Percentiles rank a stretch among this genome's conserved stretches.
Conservation (phyloP, 345 rosid species). For the Citrus unshiu region DNA sequence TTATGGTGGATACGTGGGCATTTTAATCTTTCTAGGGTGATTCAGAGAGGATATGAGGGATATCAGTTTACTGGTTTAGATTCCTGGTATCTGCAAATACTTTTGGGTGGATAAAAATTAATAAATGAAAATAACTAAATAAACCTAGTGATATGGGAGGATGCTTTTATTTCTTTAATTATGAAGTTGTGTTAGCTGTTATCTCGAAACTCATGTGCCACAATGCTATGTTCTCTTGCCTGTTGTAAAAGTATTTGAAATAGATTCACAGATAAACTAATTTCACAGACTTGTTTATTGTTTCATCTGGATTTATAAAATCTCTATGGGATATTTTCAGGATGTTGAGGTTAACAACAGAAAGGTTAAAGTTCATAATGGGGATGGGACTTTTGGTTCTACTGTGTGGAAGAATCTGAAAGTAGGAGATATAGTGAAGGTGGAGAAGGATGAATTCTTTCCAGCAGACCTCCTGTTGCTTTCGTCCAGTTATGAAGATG, state of each 20-base stretch:
- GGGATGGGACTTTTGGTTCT: slow-evolving; percentile 47
- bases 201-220: neutral
- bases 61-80: neutral
- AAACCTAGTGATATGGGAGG: neutral
- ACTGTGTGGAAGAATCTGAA: slow-evolving; percentile 69
- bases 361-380: slow-evolving; percentile 57
- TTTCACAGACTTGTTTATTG: neutral
- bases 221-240: neutral
- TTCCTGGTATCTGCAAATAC: neutral
- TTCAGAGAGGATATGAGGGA: neutral
- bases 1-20: neutral
- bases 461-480: slow-evolving; percentile 84
- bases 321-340: slow-evolving; percentile 25
- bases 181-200: neutral
- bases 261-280: neutral
- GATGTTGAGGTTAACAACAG: slow-evolving; percentile 81
- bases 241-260: neutral
- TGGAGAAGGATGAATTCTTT: slow-evolving; percentile 78
- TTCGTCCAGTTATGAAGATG: slow-evolving; percentile 79
- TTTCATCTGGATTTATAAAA: neutral
- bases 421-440: slow-evolving; percentile 84
- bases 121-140: neutral
- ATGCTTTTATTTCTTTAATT: neutral
- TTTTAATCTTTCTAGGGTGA: neutral
- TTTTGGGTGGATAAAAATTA: neutral